phyloP scores from a whole-genome alignment of 73 alveolate species.

The Paramecium pentaurelia region DNA sequence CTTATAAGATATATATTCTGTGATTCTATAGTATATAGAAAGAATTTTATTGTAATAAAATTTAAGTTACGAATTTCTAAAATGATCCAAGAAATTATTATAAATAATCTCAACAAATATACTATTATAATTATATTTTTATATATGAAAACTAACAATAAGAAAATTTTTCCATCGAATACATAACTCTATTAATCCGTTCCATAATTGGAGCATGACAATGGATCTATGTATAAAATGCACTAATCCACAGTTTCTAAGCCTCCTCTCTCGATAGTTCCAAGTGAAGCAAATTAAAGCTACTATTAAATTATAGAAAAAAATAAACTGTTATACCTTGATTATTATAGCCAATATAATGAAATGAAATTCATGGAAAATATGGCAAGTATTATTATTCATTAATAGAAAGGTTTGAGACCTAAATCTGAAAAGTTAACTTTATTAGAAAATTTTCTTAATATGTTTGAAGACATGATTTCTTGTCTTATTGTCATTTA shows the following conservation, averaged over 20 bases:
- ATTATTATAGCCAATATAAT: neutral
- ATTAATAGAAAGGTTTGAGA: neutral
- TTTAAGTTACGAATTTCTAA: neutral
- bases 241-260: conserved; percentile 13
- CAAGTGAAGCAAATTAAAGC: conserved; percentile 22
- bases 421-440: neutral
- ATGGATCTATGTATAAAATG: neutral
- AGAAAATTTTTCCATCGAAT: neutral
- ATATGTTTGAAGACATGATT: conserved; percentile 36
- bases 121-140: neutral
- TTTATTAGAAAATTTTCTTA: neutral
- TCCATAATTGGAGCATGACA: conserved; percentile 1
- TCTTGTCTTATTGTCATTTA: neutral
- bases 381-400: neutral
- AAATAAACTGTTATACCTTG: neutral
- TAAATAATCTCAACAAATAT: neutral
- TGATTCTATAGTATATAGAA: too few species aligned
- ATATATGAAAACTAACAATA: neutral
- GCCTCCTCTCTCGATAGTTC: neutral
- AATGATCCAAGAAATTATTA: neutral
- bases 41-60: neutral
- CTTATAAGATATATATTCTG: too few species aligned
- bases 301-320: conserved; percentile 4
- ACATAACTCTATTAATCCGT: neutral
- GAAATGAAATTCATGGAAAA: conserved; percentile 13